Percentiles rank a stretch among this genome's conserved stretches.
These are phyloP conservation scores for Daldinia caldariorum DNA, from an alignment of 495 filamentous ascomycete genomes.

Conservation along the genomic window DNA sequence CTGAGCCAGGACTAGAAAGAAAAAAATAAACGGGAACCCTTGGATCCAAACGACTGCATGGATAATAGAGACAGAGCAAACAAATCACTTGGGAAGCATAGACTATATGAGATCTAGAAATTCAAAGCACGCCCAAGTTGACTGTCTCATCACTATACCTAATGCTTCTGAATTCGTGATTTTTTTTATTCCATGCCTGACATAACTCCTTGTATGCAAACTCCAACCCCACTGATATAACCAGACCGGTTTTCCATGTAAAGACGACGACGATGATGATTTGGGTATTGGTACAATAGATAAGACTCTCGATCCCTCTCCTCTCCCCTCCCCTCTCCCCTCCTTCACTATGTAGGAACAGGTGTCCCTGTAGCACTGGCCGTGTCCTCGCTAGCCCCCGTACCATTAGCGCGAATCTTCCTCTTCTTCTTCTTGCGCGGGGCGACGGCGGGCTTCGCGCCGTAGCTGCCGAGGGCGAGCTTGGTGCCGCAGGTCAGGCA, in stretches of 20 bases:
- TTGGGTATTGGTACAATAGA: conserved; percentile 4
- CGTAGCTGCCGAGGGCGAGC: conserved; percentile 78
- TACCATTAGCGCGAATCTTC: conserved; percentile 58
- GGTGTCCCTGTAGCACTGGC: conserved; percentile 56
- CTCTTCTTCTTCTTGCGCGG: conserved; percentile 75
- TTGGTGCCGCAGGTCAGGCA: conserved; percentile 93
- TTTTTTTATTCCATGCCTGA: conserved; percentile 14
- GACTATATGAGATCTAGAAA: conserved; percentile 26
- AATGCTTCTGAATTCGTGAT: conserved; percentile 25
- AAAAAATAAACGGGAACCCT: conserved; percentile 8
- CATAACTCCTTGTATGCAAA: conserved; percentile 24
- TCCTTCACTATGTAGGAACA: conserved; percentile 13
- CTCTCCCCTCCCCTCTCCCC: too few relatives aligned
- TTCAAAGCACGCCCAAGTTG: conserved; percentile 20
- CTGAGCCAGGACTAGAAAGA: background rate
- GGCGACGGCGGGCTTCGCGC: conserved; percentile 77
- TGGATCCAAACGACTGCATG: conserved; percentile 6
- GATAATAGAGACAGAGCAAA: background rate
- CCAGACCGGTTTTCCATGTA: background rate
- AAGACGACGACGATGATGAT: background rate
- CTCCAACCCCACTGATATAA: conserved; percentile 11
- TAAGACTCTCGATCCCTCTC: background rate
- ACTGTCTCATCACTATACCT: background rate
- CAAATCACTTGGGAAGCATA: conserved; percentile 16
- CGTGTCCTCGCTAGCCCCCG: conserved; percentile 50